Evolutionary conservation across 148 eudicot genomes (phyloP).

Genomic region (Rhododendron williamsianum): DNA sequence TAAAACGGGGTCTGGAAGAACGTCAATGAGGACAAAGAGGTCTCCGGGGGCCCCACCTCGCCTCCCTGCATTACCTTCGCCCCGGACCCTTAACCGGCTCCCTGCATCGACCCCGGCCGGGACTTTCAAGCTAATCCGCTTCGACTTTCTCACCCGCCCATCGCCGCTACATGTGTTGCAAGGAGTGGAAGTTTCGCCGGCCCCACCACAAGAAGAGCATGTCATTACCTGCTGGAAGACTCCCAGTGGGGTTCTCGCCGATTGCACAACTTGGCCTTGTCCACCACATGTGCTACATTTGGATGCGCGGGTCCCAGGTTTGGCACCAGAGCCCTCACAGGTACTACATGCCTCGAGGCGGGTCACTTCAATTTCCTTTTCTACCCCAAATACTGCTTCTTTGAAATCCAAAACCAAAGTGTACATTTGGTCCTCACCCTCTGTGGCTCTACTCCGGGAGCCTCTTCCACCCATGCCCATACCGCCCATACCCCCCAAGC

Average conservation of each 20-base stretch:
- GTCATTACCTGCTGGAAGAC: slow-evolving; percentile 89
- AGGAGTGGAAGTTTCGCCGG: slow-evolving; percentile 86
- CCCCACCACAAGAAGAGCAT: slow-evolving; percentile 76
- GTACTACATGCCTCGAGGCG: slow-evolving; percentile 77
- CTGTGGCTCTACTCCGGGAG: slow-evolving; percentile 59
- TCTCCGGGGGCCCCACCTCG: slow-evolving; percentile 95
- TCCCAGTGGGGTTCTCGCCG: slow-evolving; percentile 90
- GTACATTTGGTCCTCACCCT: slow-evolving; percentile 85
- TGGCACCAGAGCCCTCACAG: slow-evolving; percentile 89
- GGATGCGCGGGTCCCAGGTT: slow-evolving; percentile 66
- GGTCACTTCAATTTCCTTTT: slow-evolving; percentile 83
- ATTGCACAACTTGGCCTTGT: slow-evolving; percentile 84
- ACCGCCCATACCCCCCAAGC: slow-evolving; percentile 60
- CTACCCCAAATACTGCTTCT: slow-evolving; percentile 89
- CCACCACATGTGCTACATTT: slow-evolving; percentile 83
- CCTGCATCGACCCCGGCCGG: slow-evolving; percentile 93
- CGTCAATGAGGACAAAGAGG: slow-evolving; percentile 63
- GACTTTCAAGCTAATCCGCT: slow-evolving; percentile 72
- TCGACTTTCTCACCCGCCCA: slow-evolving; percentile 74
- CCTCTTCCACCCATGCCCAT: slow-evolving; percentile 82
- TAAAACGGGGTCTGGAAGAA: slow-evolving; percentile 62
- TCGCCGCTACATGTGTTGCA: slow-evolving; percentile 79
- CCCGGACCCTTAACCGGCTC: slow-evolving; percentile 66
- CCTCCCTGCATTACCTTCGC: slow-evolving; percentile 80
- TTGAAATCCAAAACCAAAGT: slow-evolving; percentile 74